Evolutionary conservation across 441 rosid genomes (phyloP).

Genomic region (Sinapis alba): DNA sequence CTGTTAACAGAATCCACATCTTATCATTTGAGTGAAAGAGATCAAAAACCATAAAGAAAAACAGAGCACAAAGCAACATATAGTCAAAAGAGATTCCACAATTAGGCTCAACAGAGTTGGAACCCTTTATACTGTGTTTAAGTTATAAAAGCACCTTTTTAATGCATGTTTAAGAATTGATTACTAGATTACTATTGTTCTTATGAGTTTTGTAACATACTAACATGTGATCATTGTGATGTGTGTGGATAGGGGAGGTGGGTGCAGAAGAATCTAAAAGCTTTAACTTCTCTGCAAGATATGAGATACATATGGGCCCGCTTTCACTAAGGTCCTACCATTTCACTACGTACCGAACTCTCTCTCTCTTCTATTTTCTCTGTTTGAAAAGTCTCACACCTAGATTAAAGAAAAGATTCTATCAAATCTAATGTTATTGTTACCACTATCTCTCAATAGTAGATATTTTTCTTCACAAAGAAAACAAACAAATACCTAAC

Average conservation of each 20-base stretch:
- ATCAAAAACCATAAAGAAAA: conserved; percentile 4
- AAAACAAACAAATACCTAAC: conserved; percentile 30
- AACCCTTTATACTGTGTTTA: neutral
- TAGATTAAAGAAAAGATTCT: conserved; percentile 29
- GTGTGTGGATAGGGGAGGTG: conserved; percentile 59
- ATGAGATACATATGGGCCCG: conserved; percentile 48
- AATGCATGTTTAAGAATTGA: conserved; percentile 8
- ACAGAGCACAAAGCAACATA: neutral
- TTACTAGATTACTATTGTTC: neutral
- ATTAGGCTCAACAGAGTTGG: neutral
- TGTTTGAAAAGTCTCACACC: conserved; percentile 35
- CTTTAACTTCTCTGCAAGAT: conserved; percentile 44
- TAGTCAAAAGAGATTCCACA: neutral
- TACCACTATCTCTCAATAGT: conserved; percentile 22
- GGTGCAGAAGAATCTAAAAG: conserved; percentile 59
- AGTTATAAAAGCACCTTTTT: conserved; percentile 26
- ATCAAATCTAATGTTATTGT: conserved; percentile 34
- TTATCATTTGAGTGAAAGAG: conserved; percentile 7
- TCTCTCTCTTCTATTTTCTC: conserved; percentile 14
- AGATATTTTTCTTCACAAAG: conserved; percentile 17
- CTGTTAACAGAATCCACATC: conserved; percentile 26
- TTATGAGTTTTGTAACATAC: neutral
- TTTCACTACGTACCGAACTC: conserved; percentile 12
- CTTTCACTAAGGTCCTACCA: conserved; percentile 51
- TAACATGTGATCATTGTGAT: neutral